A percentile compares a stretch with the other conserved stretches of the same genome.
Evolutionary conservation across 768 basidiomycete species (phyloP).

Genomic region (Agrocybe pediades): DNA sequence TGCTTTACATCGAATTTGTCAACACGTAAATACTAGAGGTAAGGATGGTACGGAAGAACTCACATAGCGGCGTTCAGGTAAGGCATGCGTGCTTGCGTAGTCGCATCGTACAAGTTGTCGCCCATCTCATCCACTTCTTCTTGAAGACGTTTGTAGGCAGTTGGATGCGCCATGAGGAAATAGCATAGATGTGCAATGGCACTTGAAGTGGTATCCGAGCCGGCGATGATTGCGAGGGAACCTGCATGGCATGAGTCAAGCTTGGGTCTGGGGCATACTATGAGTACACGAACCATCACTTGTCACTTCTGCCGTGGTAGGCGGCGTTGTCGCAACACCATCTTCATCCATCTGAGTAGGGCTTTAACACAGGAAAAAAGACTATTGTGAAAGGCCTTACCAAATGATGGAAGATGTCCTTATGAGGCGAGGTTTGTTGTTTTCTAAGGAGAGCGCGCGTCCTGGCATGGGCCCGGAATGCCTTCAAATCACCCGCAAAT

Average conservation of each 20-base stretch:
- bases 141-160: constrained; percentile 26
- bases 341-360: constrained; percentile 41
- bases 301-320: constrained; percentile 32
- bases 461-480: constrained; percentile 24
- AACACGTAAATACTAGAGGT: neutral
- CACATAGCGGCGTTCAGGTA: constrained; percentile 37
- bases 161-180: constrained; percentile 27
- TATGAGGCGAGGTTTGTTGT: constrained; percentile 28
- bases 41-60: constrained; percentile 5
- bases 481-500: constrained; percentile 21
- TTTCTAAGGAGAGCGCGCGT: constrained; percentile 20
- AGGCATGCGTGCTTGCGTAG: constrained; percentile 26
- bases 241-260: constrained; percentile 5
- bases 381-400: constrained; percentile 12
- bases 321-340: constrained; percentile 30
- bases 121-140: constrained; percentile 26
- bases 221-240: constrained; percentile 29
- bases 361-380: constrained; percentile 1
- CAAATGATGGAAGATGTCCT: constrained; percentile 33
- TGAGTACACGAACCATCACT: constrained; percentile 33
- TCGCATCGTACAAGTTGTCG: constrained; percentile 19
- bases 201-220: constrained; percentile 31
- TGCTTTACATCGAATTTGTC: constrained; percentile 19
- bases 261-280: neutral
- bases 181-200: constrained; percentile 27